Conservation (phyloP, 805 yeast species). For the Wickerhamiella bombiphila region DNA sequence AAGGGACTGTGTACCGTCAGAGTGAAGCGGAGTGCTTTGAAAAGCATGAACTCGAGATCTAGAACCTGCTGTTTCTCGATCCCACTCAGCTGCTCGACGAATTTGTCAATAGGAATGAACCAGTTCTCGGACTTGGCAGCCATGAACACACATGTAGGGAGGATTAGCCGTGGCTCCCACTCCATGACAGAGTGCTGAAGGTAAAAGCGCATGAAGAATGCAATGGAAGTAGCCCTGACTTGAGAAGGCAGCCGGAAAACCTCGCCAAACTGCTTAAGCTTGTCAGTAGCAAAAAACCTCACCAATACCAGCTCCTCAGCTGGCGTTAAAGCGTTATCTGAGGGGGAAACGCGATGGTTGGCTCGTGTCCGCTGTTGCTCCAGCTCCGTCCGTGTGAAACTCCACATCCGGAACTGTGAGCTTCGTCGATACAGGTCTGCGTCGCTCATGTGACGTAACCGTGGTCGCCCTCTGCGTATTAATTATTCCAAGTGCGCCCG, state of each 20-base stretch:
- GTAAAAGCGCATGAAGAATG: constrained; percentile 70
- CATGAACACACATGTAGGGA: constrained; percentile 68
- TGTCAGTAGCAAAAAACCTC: constrained; percentile 50
- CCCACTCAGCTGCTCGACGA: constrained; percentile 54
- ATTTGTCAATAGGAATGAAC: constrained; percentile 71
- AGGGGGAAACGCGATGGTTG: constrained; percentile 29
- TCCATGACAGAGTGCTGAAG: constrained; percentile 72
- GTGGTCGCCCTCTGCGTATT: too few species aligned
- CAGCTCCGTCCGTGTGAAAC: constrained; percentile 52
- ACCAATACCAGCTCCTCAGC: constrained; percentile 64
- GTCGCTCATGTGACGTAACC: constrained; percentile 27
- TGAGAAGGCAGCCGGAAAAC: constrained; percentile 76
- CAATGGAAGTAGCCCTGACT: constrained; percentile 71
- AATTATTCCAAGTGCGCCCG: too few species aligned
- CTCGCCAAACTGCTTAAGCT: constrained; percentile 53
- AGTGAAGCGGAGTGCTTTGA: constrained; percentile 65
- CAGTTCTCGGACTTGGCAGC: constrained; percentile 90
- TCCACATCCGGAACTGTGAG: constrained; percentile 76
- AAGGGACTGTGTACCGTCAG: constrained; percentile 78
- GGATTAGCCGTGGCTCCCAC: constrained; percentile 67
- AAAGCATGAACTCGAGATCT: constrained; percentile 61
- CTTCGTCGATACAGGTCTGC: constrained; percentile 85
- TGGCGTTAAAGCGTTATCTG: constrained; percentile 33
- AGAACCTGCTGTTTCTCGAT: constrained; percentile 40
- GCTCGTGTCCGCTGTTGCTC: constrained; percentile 32